Conservation (phyloP, 768 basidiomycete genomes). For the Lactarius hengduanensis region DNA sequence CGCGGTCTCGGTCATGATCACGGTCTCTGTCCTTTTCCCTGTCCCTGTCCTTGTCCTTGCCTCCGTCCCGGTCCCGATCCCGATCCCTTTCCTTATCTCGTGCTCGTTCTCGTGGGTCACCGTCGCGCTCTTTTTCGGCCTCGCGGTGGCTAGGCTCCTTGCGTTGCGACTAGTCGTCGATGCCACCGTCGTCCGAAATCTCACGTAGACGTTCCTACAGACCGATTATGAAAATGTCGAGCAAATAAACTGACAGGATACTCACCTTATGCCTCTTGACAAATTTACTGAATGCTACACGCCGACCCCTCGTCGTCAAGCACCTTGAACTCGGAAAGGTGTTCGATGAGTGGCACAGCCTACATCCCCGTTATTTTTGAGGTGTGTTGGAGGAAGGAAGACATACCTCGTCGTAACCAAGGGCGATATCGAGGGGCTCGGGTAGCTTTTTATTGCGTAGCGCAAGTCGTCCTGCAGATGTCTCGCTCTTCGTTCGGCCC, state of each 20-base stretch:
- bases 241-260: not conserved
- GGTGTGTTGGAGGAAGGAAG: constrained; percentile 10
- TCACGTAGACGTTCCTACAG: constrained; percentile 74
- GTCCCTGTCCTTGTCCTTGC: constrained; percentile 17
- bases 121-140: constrained; percentile 32
- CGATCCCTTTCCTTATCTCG: constrained; percentile 38
- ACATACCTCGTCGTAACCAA: constrained; percentile 79
- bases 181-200: constrained; percentile 72
- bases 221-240: not conserved
- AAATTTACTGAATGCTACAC: constrained; percentile 82
- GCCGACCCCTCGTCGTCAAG: constrained; percentile 82
- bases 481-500: constrained; percentile 78
- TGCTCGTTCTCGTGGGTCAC: constrained; percentile 43
- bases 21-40: constrained; percentile 25
- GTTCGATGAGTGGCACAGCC: constrained; percentile 73
- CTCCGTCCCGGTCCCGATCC: constrained; percentile 34
- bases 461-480: constrained; percentile 94
- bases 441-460: constrained; percentile 87
- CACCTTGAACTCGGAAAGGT: constrained; percentile 83
- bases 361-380: constrained; percentile 35
- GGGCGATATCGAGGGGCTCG: constrained; percentile 72
- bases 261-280: constrained; percentile 85
- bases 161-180: constrained; percentile 76
- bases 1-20: constrained; percentile 23
- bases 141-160: constrained; percentile 59